Evolutionary conservation across 2,329 filamentous ascomycete genomes (phyloP), one percentile per base, ranked within the genome.

Genomic region (Pseudogymnoascus sp.): DNA sequence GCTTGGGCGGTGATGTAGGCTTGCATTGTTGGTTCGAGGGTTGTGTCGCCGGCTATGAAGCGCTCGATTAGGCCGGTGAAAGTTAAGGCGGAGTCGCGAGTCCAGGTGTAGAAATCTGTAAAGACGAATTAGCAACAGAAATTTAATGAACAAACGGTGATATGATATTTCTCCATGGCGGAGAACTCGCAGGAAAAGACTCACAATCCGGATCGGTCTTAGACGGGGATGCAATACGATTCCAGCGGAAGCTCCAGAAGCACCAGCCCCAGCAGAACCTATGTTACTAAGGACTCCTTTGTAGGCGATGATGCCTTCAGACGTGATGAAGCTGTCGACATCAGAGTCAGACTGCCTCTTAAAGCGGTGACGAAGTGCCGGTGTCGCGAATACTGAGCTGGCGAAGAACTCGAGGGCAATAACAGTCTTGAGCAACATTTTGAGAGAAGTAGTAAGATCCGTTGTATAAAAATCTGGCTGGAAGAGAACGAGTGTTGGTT

Each of bases 81-180:
- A 1, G 85, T 84, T 33, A 92, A 78, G 18, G 86, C 87, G 11
- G 87, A 82, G 73, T 93, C 90, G 70, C 90, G 79, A 1, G 86
- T 91, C 90, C 90, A 93, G 0, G 88, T 91, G 70, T 86, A 92
- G 71, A 82, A 92, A 73, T 92, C 88, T 90, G 35, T 50, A 5
- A 8, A 16, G 23, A 10, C 4, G 25, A 12, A 33, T 56, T 33
- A 56, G 50, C 10, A 56, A 56, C 10, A 14, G 50, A n/a, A 56
- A n/a, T 11, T 0, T 12, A 56, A 28, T n/a, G n/a, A 4, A 6
- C 8, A n/a, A 25, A 35, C 12, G 31, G 23, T 31, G 28, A 31
- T 31, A 31, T 31, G 50, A 35, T 18, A 28, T 10, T 50, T 11
- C 21, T 28, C 23, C 44, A 50, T 3, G 1, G 8, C 7, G 2